These are phyloP conservation scores for Vararia minispora DNA, from an alignment of 768 basidiomycete species.

Conservation along the genomic window DNA sequence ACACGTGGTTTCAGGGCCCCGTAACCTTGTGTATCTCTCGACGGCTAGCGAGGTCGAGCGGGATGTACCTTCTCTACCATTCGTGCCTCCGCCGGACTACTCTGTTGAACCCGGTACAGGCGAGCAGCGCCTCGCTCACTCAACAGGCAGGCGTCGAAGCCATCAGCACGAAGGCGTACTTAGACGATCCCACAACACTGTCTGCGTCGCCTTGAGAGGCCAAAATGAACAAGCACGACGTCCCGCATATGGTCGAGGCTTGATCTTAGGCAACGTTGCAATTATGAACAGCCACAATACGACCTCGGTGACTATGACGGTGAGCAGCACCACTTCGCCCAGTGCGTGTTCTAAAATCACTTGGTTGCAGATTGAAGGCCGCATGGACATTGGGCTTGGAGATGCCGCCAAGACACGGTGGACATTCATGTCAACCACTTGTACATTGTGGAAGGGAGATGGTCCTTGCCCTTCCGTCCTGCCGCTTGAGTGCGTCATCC, in stretches of 20 bases:
- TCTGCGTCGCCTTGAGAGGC: conserved; percentile 33
- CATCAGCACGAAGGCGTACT: conserved; percentile 28
- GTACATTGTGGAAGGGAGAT: conserved; percentile 12
- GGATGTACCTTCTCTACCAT: no score
- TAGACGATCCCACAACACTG: conserved; percentile 26
- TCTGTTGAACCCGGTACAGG: conserved; percentile 40
- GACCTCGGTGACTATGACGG: conserved; percentile 35
- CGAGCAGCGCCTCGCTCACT: conserved; percentile 42
- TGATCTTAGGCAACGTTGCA: conserved; percentile 32
- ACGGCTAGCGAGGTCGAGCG: no score
- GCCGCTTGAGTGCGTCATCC: conserved; percentile 27
- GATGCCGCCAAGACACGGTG: conserved; percentile 6
- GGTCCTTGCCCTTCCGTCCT: conserved; percentile 23
- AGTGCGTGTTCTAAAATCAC: neutral
- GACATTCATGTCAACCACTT: conserved; percentile 7
- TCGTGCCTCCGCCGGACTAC: conserved; percentile 45
- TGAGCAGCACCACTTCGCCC: conserved; percentile 15
- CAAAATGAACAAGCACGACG: conserved; percentile 29
- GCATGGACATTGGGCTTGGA: conserved; percentile 7
- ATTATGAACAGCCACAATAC: conserved; percentile 29
- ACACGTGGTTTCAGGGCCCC: no score
- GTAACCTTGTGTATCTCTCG: no score
- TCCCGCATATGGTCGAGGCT: conserved; percentile 35
- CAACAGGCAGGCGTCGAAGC: conserved; percentile 19
- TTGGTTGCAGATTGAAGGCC: conserved; percentile 15